phyloP scores from a whole-genome alignment of 179 eudicot genomes.

The Carnegiea gigantea region DNA sequence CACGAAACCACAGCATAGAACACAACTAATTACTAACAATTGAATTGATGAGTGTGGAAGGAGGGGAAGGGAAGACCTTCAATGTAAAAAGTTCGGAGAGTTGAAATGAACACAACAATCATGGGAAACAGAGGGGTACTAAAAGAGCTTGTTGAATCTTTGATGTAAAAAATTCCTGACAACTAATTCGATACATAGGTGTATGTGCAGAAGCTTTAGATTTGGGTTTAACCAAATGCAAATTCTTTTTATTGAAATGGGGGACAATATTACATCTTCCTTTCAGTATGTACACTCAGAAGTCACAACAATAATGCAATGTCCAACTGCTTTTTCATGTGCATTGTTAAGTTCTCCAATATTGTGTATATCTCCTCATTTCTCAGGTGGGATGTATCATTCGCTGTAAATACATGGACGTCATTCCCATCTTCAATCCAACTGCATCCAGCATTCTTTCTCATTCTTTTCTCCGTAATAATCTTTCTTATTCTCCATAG shows the following conservation, averaged over 20 bases:
- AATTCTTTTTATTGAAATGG: background rate
- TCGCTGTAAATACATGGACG: constrained; percentile 51
- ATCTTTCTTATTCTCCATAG: constrained; percentile 40
- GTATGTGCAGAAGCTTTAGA: background rate
- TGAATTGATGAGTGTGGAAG: too few relatives aligned
- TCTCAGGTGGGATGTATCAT: constrained; percentile 47
- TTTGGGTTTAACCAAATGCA: background rate
- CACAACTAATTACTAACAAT: too few relatives aligned
- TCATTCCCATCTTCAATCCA: constrained; percentile 58
- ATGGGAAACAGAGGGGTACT: too few relatives aligned
- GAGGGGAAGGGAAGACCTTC: too few relatives aligned
- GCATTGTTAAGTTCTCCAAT: constrained; percentile 37
- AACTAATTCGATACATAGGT: too few relatives aligned
- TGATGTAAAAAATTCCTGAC: too few relatives aligned
- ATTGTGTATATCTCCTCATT: constrained; percentile 43
- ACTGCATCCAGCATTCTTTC: constrained; percentile 60
- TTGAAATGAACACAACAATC: too few relatives aligned
- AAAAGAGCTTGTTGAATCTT: too few relatives aligned
- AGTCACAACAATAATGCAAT: background rate
- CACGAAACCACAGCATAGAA: too few relatives aligned
- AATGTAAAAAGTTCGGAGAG: too few relatives aligned
- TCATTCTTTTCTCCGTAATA: constrained; percentile 43
- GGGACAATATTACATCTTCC: background rate
- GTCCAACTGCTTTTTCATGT: constrained; percentile 30
- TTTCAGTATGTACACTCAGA: background rate